Evolutionary conservation across 2,329 filamentous ascomycete species (phyloP).

Genomic region (Epichloe glyceriae): DNA sequence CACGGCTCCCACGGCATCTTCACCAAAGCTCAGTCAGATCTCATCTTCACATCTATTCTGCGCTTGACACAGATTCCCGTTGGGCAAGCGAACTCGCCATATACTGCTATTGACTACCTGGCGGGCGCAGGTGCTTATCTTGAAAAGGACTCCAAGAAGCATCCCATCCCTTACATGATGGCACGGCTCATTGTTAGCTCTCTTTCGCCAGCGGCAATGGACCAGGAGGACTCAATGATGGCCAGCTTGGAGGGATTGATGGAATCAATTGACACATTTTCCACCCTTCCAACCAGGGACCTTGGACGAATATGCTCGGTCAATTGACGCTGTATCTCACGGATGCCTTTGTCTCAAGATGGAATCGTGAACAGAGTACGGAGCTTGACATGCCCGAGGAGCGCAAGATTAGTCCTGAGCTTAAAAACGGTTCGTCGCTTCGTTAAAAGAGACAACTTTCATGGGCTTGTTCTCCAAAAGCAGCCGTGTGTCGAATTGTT

Average conservation of each 20-base stretch:
- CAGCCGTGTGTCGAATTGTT: slow-evolving; percentile 80
- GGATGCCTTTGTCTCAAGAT: slow-evolving; percentile 93
- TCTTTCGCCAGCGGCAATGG: slow-evolving; percentile 69
- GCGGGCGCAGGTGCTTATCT: slow-evolving; percentile 75
- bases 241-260: slow-evolving; percentile 81
- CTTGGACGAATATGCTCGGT: slow-evolving; percentile 79
- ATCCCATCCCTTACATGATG: slow-evolving; percentile 83
- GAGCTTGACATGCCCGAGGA: slow-evolving; percentile 79
- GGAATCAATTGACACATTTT: slow-evolving; percentile 97
- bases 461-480: slow-evolving; percentile 99
- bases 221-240: slow-evolving; percentile 66
- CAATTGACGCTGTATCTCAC: slow-evolving; percentile 87
- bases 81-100: slow-evolving; percentile 87
- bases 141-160: slow-evolving; percentile 86
- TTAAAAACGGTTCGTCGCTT: slow-evolving; percentile 85
- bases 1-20: slow-evolving; percentile 86
- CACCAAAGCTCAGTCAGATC: slow-evolving; percentile 77
- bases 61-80: slow-evolving; percentile 90
- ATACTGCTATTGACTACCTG: slow-evolving; percentile 71
- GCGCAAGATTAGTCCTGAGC: slow-evolving; percentile 61
- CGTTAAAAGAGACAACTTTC: slow-evolving; percentile 83
- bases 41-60: slow-evolving; percentile 85
- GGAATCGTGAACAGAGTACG: slow-evolving; percentile 88
- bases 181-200: slow-evolving; percentile 90
- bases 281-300: slow-evolving; percentile 89